These are phyloP conservation scores for Eucalyptus marginata DNA, from an alignment of 345 rosid genomes.

Conservation along the genomic window DNA sequence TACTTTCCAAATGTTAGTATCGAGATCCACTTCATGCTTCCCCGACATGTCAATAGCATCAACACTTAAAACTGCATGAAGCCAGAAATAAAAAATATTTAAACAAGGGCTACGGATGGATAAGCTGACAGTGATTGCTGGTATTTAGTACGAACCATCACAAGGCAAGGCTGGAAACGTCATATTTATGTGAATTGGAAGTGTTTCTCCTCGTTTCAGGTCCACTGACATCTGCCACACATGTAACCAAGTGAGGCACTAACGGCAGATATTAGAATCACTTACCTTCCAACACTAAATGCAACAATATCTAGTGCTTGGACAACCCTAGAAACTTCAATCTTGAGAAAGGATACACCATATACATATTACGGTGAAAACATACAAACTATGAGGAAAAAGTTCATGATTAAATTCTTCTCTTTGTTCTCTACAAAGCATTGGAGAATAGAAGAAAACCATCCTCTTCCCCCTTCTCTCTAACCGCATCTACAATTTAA, in stretches of 20 bases:
- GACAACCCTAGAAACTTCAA: not conserved
- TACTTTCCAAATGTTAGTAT: conserved; percentile 98
- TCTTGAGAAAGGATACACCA: not conserved
- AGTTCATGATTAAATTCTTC: not conserved
- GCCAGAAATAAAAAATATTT: not conserved
- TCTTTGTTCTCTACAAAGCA: not conserved
- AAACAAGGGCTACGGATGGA: not conserved
- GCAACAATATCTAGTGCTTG: not conserved
- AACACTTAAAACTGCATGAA: conserved; percentile 61
- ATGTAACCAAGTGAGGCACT: not conserved
- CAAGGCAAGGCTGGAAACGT: conserved; percentile 89
- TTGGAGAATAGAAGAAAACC: not conserved
- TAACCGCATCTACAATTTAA: not conserved
- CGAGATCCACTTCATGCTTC: conserved; percentile 99
- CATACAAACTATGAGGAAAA: not conserved
- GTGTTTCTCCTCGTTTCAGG: conserved; percentile 92
- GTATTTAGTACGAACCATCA: conserved; percentile 43
- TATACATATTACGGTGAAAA: not conserved
- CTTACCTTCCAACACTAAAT: not conserved
- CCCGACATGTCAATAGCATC: conserved; percentile 99
- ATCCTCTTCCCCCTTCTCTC: not conserved
- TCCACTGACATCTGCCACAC: conserved; percentile 88
- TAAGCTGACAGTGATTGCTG: not conserved
- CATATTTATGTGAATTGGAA: conserved; percentile 83
- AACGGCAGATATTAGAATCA: not conserved